A percentile compares a stretch with the other conserved stretches of the same genome.
Evolutionary conservation across 176 grass and related monocot genomes (phyloP).

Genomic region (Luzula sylvatica): DNA sequence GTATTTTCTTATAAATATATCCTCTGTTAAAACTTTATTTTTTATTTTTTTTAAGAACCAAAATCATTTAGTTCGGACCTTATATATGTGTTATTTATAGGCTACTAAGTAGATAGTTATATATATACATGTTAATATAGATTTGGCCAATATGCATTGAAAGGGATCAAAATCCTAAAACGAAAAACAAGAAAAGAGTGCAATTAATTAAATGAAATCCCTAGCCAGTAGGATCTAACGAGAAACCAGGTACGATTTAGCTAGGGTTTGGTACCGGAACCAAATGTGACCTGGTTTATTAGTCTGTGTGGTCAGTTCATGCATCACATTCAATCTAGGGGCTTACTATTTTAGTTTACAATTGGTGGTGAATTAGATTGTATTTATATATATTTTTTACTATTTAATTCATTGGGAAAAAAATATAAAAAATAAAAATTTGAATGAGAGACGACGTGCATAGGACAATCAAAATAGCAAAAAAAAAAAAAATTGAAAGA

Average conservation of each 20-base stretch:
- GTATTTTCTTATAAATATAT: too few species aligned
- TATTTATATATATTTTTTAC: too few species aligned
- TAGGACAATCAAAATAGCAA: background rate
- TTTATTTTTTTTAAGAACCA: too few species aligned
- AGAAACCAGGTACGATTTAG: constrained; percentile 13
- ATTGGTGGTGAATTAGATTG: too few species aligned
- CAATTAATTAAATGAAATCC: background rate
- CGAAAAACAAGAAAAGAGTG: constrained; percentile 12
- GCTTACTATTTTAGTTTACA: too few species aligned
- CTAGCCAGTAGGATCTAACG: constrained; percentile 17
- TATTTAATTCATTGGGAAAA: too few species aligned
- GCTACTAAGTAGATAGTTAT: too few species aligned
- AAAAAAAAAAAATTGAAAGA: too few species aligned
- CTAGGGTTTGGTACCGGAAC: constrained; percentile 25
- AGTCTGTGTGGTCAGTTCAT: constrained; percentile 31
- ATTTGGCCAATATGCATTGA: background rate
- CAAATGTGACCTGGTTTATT: constrained; percentile 17
- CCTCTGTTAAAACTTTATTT: too few species aligned
- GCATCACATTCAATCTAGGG: constrained; percentile 53
- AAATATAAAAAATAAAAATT: background rate
- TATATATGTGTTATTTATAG: too few species aligned
- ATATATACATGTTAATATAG: background rate
- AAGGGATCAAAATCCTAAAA: constrained; percentile 21
- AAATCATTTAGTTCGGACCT: too few species aligned
- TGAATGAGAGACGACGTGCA: background rate